These are phyloP conservation scores for Colletotrichum musae DNA, from an alignment of 2,329 filamentous ascomycete species.

Conservation along the genomic window DNA sequence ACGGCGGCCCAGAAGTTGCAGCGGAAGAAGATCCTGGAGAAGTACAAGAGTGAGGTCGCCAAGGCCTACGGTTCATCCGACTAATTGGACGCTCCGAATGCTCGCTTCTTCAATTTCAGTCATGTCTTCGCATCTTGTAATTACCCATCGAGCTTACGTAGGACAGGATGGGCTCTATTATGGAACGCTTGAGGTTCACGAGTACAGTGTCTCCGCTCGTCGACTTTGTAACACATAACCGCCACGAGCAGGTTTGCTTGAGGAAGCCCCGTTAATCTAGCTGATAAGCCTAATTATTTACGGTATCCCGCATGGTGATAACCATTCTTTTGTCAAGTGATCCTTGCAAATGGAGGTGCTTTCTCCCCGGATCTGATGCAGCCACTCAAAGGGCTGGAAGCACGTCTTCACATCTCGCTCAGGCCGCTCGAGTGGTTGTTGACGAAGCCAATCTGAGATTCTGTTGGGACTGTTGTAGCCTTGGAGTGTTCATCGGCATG, in stretches of 20 bases:
- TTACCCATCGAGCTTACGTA: slow-evolving; percentile 10
- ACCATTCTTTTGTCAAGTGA: too few species aligned
- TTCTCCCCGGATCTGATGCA: too few species aligned
- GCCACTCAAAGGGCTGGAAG: too few species aligned
- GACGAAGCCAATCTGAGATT: too few species aligned
- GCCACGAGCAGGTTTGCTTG: background rate
- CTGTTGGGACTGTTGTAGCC: too few species aligned
- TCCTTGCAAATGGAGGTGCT: too few species aligned
- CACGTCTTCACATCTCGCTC: too few species aligned
- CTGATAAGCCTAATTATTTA: background rate
- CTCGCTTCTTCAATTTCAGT: slow-evolving; percentile 25
- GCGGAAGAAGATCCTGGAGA: slow-evolving; percentile 75
- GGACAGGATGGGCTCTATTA: slow-evolving; percentile 30
- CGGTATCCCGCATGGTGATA: background rate
- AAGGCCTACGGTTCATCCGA: slow-evolving; percentile 66
- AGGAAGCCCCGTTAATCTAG: background rate
- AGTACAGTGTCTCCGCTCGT: slow-evolving; percentile 34
- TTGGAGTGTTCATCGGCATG: too few species aligned
- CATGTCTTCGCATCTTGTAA: slow-evolving; percentile 5
- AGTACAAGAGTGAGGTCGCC: slow-evolving; percentile 73
- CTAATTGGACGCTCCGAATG: slow-evolving; percentile 5
- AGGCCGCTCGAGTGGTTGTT: too few species aligned
- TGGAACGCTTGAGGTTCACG: slow-evolving; percentile 39
- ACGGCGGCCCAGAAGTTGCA: slow-evolving; percentile 82
- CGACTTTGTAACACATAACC: slow-evolving; percentile 18